Evolutionary conservation across 441 rosid genomes (phyloP), one percentile per base, ranked within the genome.

Genomic region (Pelargonium australe): DNA sequence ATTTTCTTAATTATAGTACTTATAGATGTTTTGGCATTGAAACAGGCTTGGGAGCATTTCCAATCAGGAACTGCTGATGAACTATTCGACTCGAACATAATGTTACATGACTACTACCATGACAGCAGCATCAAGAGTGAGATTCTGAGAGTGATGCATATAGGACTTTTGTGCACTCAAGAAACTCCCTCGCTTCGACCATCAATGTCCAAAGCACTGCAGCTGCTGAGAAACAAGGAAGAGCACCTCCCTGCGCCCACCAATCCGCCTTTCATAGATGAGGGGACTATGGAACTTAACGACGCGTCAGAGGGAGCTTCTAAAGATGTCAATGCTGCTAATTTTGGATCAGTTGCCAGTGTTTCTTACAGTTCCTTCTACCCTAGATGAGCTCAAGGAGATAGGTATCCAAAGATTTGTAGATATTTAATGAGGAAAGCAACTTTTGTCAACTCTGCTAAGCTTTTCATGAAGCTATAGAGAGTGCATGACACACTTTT

Each of bases 111-210:
- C 70, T 73, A 78, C 75, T 44, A 2, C 37, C 73, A 81, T 17
- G 70, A 85, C 79, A 62, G 71, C 69, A 73, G 68, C 41, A 74
- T 80, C 28, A 87, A 83, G 77, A 76, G 76, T 47, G 94, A 91
- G 65, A 75, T 85, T 58, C 51, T 19, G 31, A 83, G 97, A 43
- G 88, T 81, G 71, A 75, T 89, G 74, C 96, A 90, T 7, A 79
- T 91, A 68, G 97, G 88, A 57, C 88, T 95, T n/a, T 75, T 88
- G 68, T 95, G 99, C 74, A 76, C 90, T 31, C 99, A 94, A 82
- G 99, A 88, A 65, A 77, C 63, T 68, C 82, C 96, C 19, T 72
- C 87, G 11, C 81, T 89, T 66, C 73, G 96, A 68, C 97, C 97
- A 41, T 65, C 92, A 31, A 91, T 89, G 96, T 88, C 89, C 0